Conservation (phyloP, 176 grass and related monocot genomes). For the Juncus inflexus region DNA sequence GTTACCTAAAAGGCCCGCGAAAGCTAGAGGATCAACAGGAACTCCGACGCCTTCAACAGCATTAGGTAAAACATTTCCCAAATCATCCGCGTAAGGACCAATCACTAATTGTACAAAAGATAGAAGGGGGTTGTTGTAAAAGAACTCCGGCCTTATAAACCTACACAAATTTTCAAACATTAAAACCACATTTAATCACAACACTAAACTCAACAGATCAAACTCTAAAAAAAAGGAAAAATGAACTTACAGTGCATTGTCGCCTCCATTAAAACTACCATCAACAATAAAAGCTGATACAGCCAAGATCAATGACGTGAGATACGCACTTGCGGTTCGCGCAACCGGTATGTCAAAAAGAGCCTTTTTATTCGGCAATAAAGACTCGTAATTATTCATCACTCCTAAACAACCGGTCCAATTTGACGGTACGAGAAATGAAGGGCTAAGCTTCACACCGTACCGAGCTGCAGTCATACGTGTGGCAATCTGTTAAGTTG, state of each 20-base stretch:
- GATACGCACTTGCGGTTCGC: constrained; percentile 79
- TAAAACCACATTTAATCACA: constrained; percentile 1
- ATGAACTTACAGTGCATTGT: constrained; percentile 74
- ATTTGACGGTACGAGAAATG: constrained; percentile 91
- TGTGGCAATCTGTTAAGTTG: constrained; percentile 63
- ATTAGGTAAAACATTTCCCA: constrained; percentile 97
- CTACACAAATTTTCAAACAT: constrained; percentile 19
- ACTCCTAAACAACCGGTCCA: constrained; percentile 95
- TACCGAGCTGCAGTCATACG: constrained; percentile 69
- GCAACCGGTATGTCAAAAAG: constrained; percentile 91
- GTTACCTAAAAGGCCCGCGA: constrained; percentile 79
- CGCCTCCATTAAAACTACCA: constrained; percentile 91
- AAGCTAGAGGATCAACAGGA: constrained; percentile 91
- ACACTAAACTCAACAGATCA: neutral
- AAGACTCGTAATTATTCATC: constrained; percentile 94
- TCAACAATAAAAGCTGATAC: constrained; percentile 79
- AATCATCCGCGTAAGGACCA: constrained; percentile 91
- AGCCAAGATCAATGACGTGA: constrained; percentile 62
- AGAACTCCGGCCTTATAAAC: constrained; percentile 86
- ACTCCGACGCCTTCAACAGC: constrained; percentile 94
- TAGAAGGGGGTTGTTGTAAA: constrained; percentile 97
- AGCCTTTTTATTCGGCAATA: constrained; percentile 82
- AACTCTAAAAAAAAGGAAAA: neutral
- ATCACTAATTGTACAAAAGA: constrained; percentile 92
- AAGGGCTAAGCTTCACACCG: constrained; percentile 88